These are phyloP conservation scores for Elongisporangium anandrum DNA, from an alignment of 352 stramenopile genomes.

Conservation along the genomic window DNA sequence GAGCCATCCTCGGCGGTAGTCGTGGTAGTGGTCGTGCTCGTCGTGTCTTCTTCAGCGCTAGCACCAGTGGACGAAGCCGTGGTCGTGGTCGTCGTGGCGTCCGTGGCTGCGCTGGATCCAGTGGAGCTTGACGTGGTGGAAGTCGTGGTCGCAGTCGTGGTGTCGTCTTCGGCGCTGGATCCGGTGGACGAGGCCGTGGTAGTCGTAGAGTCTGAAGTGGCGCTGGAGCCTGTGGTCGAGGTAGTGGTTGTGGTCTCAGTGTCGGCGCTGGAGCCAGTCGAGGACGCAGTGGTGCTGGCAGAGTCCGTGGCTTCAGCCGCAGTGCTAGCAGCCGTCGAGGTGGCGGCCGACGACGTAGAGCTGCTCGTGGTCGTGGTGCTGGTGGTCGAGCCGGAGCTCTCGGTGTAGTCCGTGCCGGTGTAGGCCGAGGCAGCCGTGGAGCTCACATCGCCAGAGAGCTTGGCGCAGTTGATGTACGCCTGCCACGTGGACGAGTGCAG, in stretches of 20 bases:
- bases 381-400: constrained; percentile 9
- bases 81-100: constrained; percentile 2
- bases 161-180: not conserved
- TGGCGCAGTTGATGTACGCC: constrained; percentile 29
- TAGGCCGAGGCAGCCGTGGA: constrained; percentile 21
- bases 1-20: not conserved
- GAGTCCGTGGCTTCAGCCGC: not conserved
- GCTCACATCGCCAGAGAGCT: constrained; percentile 9
- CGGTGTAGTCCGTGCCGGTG: constrained; percentile 8
- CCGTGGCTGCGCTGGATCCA: constrained; percentile 4
- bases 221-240: constrained; percentile 6
- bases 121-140: constrained; percentile 6
- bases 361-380: constrained; percentile 10
- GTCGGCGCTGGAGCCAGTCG: not conserved
- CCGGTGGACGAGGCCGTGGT: constrained; percentile 8
- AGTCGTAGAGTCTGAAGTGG: not conserved
- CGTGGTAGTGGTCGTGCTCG: not conserved
- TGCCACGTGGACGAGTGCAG: constrained; percentile 42
- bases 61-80: constrained; percentile 1
- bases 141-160: not conserved
- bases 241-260: constrained; percentile 6
- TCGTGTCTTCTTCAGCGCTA: not conserved
- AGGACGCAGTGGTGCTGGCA: not conserved
- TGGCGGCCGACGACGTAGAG: constrained; percentile 2
- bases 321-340: not conserved